Conservation (phyloP, 2,329 filamentous ascomycete species). For the Aspergillus sp. region DNA sequence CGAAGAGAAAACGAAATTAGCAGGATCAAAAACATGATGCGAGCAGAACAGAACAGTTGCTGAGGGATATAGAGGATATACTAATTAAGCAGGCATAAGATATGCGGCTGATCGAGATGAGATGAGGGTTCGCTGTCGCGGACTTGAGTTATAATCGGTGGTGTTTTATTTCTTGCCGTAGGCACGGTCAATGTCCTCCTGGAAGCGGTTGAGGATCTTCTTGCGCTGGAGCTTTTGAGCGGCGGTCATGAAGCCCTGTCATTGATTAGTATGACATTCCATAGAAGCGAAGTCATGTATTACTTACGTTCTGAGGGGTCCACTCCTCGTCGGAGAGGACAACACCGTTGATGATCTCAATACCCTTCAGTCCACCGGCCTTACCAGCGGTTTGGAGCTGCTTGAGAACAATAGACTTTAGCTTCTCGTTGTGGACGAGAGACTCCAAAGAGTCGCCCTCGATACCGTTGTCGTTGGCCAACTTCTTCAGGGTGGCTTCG, state of each 20-base stretch:
- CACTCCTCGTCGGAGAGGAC: conserved; percentile 50
- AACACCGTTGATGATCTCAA: conserved; percentile 48
- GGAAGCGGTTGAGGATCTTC: conserved; percentile 64
- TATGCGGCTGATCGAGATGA: not conserved
- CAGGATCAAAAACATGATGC: not conserved
- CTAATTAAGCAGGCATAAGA: not conserved
- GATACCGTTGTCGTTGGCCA: conserved; percentile 61
- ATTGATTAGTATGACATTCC: conserved; percentile 27
- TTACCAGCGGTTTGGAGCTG: conserved; percentile 43
- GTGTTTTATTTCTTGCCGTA: conserved; percentile 52
- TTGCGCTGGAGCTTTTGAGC: conserved; percentile 74
- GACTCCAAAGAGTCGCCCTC: conserved; percentile 65
- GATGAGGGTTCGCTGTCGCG: not conserved
- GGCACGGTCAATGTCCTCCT: conserved; percentile 63
- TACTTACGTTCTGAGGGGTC: conserved; percentile 46
- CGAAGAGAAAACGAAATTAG: not conserved
- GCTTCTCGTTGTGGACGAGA: conserved; percentile 58
- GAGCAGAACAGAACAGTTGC: not conserved
- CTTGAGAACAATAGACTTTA: conserved; percentile 45
- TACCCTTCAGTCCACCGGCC: conserved; percentile 39
- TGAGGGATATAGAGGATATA: not conserved
- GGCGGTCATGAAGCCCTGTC: conserved; percentile 65
- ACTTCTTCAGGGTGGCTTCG: conserved; percentile 58
- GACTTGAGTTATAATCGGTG: not conserved
- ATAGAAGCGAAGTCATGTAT: not conserved